Base-by-base conservation (phyloP, 495 filamentous ascomycete species). In the Immersiella caudata region DNA sequence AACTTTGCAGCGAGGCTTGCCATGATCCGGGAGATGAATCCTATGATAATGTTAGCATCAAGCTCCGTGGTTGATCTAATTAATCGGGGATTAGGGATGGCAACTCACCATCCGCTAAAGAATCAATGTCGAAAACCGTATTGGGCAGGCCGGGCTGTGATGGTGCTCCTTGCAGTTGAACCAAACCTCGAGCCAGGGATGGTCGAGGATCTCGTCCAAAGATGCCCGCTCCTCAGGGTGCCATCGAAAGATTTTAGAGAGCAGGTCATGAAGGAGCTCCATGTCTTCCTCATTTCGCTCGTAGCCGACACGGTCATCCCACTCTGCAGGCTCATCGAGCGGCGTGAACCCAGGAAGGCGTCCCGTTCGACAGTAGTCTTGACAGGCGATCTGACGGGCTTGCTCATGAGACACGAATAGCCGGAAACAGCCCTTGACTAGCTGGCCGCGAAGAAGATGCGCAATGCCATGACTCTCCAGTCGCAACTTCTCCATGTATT, bases 181-280 rank as follows among this genome's bases (percentile, higher is more conserved):
- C 9, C 59, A 40, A 20, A 16, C 35, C 22, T 61, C 59, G n/a
- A 74, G 72, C 70, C 70, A 74, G 33, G 22, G 9, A n/a, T 74
- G 72, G 18, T 54, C 36, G 26, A 69, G 35, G 18, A 72, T 40
- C 14, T 62, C n/a, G 18, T 50, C 59, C 3, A 61, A 12, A 5
- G 46, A 57, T 1, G 61, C 55, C 35, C 75, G 64, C 9, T 73
- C 66, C 9, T 74, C 66, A 16, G 71, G 73, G 1, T 59, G 58
- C 54, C 74, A 70, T 36, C 52, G 59, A 12, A 69, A 76, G 59
- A 74, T 72, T 0, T 35, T 21, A 33, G 29, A 52, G 16, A 76
- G 14, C 4, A 78, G 67, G 40, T 73, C 69, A 2, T 63, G 69
- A 0, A 77, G 29, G 6, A 71, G 25, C 2, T 69, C n/a, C 2